Conservation (phyloP, 441 rosid species). For the Monsonia emarginata region DNA sequence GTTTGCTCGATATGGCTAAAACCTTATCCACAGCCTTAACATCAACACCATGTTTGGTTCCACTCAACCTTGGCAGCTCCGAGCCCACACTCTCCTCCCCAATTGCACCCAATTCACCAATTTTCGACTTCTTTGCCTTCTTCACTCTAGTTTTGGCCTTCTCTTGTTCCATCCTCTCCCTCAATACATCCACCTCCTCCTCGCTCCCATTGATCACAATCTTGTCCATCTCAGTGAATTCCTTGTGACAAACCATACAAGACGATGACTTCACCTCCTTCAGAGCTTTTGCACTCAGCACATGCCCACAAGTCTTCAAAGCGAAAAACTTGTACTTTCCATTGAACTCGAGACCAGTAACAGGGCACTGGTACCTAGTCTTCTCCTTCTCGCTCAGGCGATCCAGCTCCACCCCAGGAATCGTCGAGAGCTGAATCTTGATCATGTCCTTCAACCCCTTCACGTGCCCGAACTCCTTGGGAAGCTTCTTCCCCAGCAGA, state of each 20-base stretch:
- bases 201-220: slow-evolving; percentile 71
- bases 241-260: slow-evolving; percentile 76
- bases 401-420: slow-evolving; percentile 39
- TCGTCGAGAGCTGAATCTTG: slow-evolving; percentile 39
- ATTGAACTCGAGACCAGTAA: slow-evolving; percentile 68
- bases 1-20: slow-evolving; percentile 23
- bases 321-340: slow-evolving; percentile 72
- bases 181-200: slow-evolving; percentile 53
- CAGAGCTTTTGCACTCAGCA: slow-evolving; percentile 78
- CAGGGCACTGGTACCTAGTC: slow-evolving; percentile 57
- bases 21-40: slow-evolving; percentile 35
- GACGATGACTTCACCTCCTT: slow-evolving; percentile 75
- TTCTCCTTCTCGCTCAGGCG: neutral
- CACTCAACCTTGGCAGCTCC: slow-evolving; percentile 14
- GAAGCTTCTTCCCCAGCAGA: slow-evolving; percentile 55
- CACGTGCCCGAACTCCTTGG: slow-evolving; percentile 53
- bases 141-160: slow-evolving; percentile 41
- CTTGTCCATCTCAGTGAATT: slow-evolving; percentile 51
- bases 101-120: slow-evolving; percentile 22
- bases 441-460: slow-evolving; percentile 78
- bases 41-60: slow-evolving; percentile 30
- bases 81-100: slow-evolving; percentile 14
- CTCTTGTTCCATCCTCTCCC: slow-evolving; percentile 67
- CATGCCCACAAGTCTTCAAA: slow-evolving; percentile 71
- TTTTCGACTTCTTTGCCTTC: slow-evolving; percentile 40